A percentile compares a stretch with the other conserved stretches of the same genome.
Conservation (phyloP, 1,139 yeast genomes). For the Magnusiomyces fungicola region DNA sequence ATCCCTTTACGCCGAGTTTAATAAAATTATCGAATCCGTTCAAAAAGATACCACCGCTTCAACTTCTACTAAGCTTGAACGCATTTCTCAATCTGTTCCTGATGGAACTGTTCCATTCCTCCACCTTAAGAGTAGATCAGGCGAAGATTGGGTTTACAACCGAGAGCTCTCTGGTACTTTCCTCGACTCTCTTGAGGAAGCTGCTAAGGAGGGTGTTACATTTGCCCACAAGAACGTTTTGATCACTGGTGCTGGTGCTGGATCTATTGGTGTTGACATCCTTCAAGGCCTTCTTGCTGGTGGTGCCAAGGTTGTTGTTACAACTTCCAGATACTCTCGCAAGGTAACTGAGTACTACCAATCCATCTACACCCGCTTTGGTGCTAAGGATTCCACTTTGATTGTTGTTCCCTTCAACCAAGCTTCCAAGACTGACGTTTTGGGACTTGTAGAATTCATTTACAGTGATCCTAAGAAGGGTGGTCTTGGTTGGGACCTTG, state of each 20-base stretch:
- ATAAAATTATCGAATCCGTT: conserved; percentile 53
- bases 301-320: conserved; percentile 95
- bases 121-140: conserved; percentile 73
- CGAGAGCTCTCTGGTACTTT: conserved; percentile 66
- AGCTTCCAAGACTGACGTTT: conserved; percentile 91
- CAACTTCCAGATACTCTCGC: conserved; percentile 92
- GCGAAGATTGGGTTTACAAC: conserved; percentile 81
- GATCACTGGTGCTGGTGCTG: conserved; percentile 98
- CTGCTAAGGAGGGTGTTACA: conserved; percentile 86
- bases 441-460: conserved; percentile 75
- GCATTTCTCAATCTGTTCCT: conserved; percentile 25
- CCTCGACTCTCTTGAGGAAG: conserved; percentile 85
- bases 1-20: conserved; percentile 67
- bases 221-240: conserved; percentile 84
- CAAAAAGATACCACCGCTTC: conserved; percentile 30
- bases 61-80: conserved; percentile 20
- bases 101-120: conserved; percentile 91
- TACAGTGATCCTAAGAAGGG: conserved; percentile 49
- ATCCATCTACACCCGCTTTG: conserved; percentile 82
- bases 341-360: conserved; percentile 94
- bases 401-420: conserved; percentile 98
- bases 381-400: conserved; percentile 85
- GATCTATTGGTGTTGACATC: conserved; percentile 96
- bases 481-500: conserved; percentile 88
- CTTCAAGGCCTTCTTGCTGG: conserved; percentile 92